Base-by-base conservation (phyloP, 2,329 filamentous ascomycete genomes). In the Shiraia bambusicola region DNA sequence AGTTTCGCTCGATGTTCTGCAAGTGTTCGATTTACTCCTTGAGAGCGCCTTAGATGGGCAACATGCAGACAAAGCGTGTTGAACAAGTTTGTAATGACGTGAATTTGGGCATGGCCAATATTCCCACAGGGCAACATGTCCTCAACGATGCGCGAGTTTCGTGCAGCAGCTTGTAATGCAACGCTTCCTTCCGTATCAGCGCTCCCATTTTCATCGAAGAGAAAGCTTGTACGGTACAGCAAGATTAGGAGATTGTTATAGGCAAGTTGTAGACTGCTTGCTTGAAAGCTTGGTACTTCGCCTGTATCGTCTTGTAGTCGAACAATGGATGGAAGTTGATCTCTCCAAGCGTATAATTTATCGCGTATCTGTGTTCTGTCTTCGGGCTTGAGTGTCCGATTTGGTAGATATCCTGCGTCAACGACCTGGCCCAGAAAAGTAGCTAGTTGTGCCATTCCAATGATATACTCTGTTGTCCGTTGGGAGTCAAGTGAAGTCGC, bases 1-100 rank as follows among this genome's bases (percentile, higher is more conserved):
- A 77, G 45, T n/a, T 76, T 71, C 0, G 74, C 73, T 17, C 75
- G 65, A 39, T 76, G 71, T 42, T 77, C 74, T 11, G 74, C 72
- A 1, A 76, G 59, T n/a, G 70, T 70, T 5, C 69, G 59, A 2
- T 69, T 65, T 3, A 70, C 70, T 4, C 69, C 69, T 3, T 45
- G 51, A 2, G 65, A 64, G 13, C 57, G 42, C 38, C 70, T 64
- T 10, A 76, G 68, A 28, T 73, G 64, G 6, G 74, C 71, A 1
- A 72, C 72, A 36, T 76, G 73, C 27, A 76, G 74, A 42, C 73
- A 76, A 1, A 77, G 59, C 1, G 74, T 70, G 27, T 72, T 72
- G 52, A 76, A 76, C 1, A 73, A 56, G 40, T 75, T 74, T 0
- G 74, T 76, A 30, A 76, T 76, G 48, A 75, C 59, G 42, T 76